Percentiles rank a stretch among this genome's conserved stretches.
phyloP scores from a whole-genome alignment of 2,329 filamentous ascomycete species.

The Pseudogymnoascus sp. region DNA sequence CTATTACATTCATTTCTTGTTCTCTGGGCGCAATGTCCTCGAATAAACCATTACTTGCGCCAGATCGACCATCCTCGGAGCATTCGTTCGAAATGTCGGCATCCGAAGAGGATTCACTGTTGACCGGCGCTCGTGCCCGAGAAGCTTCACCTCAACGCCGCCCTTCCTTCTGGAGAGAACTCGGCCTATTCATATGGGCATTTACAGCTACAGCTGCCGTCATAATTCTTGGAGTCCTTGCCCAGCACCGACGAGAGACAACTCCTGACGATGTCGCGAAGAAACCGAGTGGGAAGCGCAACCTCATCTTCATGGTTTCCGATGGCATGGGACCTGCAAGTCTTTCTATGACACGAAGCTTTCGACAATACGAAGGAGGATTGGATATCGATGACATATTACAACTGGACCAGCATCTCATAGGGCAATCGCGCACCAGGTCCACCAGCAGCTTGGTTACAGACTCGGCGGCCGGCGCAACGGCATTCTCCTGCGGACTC shows the following conservation, averaged over 20 bases:
- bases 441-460: slow-evolving; percentile 82
- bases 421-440: slow-evolving; percentile 81
- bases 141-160: slow-evolving; percentile 24
- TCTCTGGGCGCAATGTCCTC: background rate
- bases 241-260: slow-evolving; percentile 56
- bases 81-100: slow-evolving; percentile 47
- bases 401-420: slow-evolving; percentile 77
- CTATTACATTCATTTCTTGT: background rate
- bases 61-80: slow-evolving; percentile 47
- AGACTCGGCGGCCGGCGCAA: slow-evolving; percentile 94
- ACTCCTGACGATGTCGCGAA: slow-evolving; percentile 22
- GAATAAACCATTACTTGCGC: slow-evolving; percentile 25
- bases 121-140: slow-evolving; percentile 25
- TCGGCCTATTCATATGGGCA: slow-evolving; percentile 75
- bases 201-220: slow-evolving; percentile 71
- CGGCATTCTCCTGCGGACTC: slow-evolving; percentile 82
- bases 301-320: slow-evolving; percentile 97
- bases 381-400: slow-evolving; percentile 71
- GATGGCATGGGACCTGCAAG: slow-evolving; percentile 97
- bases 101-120: slow-evolving; percentile 35
- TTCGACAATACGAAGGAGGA: slow-evolving; percentile 67
- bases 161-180: slow-evolving; percentile 62
- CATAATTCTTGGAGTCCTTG: slow-evolving; percentile 72
- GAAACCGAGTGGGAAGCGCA: slow-evolving; percentile 62
- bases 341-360: slow-evolving; percentile 78